phyloP scores from a whole-genome alignment of 441 rosid species.

The Bruguiera hainesii region DNA sequence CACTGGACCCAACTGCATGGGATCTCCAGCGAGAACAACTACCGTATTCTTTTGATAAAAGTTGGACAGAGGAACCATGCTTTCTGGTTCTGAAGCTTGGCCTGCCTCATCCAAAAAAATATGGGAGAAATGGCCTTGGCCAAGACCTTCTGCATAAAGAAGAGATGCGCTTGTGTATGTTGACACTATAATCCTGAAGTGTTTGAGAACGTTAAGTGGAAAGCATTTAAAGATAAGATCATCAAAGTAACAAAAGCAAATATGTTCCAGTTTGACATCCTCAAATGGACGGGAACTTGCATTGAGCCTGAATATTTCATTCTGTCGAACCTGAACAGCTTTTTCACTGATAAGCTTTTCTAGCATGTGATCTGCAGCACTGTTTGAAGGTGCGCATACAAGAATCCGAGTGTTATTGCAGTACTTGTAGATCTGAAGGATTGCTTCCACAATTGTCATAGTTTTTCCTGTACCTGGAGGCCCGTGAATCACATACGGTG shows the following conservation, averaged over 20 bases:
- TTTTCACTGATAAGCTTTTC: constrained; percentile 40
- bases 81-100: constrained; percentile 96
- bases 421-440: constrained; percentile 38
- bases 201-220: constrained; percentile 34
- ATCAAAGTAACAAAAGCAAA: constrained; percentile 43
- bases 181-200: constrained; percentile 61
- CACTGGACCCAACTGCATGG: constrained; percentile 92
- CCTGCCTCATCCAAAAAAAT: constrained; percentile 91
- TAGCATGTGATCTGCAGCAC: constrained; percentile 60
- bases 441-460: constrained; percentile 54
- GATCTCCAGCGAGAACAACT: constrained; percentile 92
- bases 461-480: constrained; percentile 77
- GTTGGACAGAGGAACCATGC: constrained; percentile 67
- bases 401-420: constrained; percentile 37
- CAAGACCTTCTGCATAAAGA: constrained; percentile 58
- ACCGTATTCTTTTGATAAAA: constrained; percentile 60
- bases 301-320: constrained; percentile 55
- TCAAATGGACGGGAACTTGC: constrained; percentile 54
- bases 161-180: constrained; percentile 78
- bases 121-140: constrained; percentile 73
- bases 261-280: constrained; percentile 38
- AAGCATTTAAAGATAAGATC: constrained; percentile 48
- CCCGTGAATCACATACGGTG: constrained; percentile 60
- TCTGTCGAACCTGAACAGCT: constrained; percentile 32
- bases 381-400: constrained; percentile 64